Percentiles rank a stretch among this genome's conserved stretches.
Evolutionary conservation across 192 early-diverging fungal species (phyloP).

Genomic region (Neocallimastix lanati): DNA sequence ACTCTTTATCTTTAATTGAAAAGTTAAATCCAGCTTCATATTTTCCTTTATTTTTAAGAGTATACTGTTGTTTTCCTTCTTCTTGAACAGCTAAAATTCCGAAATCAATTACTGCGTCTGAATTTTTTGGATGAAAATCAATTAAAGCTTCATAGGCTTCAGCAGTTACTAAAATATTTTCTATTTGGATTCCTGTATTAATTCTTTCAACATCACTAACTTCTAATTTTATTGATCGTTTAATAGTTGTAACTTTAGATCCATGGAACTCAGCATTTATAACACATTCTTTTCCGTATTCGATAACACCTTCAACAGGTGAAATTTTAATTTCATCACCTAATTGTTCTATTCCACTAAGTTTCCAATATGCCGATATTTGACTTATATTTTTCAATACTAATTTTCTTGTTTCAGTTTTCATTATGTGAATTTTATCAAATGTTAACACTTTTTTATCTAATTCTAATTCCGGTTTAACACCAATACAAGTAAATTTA

Average conservation of each 20-base stretch:
- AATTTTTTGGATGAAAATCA: slow-evolving; percentile 43
- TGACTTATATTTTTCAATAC: slow-evolving; percentile 29
- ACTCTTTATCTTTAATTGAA: slow-evolving; percentile 25
- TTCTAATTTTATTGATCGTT: slow-evolving; percentile 27
- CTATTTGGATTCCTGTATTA: slow-evolving; percentile 27
- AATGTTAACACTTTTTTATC: slow-evolving; percentile 36
- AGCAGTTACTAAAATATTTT: slow-evolving; percentile 29
- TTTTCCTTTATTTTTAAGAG: slow-evolving; percentile 30
- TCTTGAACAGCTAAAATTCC: slow-evolving; percentile 33
- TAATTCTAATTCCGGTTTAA: slow-evolving; percentile 39
- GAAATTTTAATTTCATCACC: slow-evolving; percentile 37
- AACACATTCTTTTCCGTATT: slow-evolving; percentile 16
- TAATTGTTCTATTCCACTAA: slow-evolving; percentile 27
- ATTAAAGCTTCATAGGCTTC: slow-evolving; percentile 46
- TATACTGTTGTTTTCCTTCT: slow-evolving; percentile 28
- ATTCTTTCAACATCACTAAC: slow-evolving; percentile 17
- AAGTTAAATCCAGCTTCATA: slow-evolving; percentile 45
- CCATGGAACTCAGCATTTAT: slow-evolving; percentile 34
- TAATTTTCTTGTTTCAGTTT: slow-evolving; percentile 28
- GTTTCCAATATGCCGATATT: slow-evolving; percentile 30
- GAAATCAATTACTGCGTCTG: slow-evolving; percentile 37
- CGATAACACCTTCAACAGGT: slow-evolving; percentile 29
- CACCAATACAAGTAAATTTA: slow-evolving; percentile 32
- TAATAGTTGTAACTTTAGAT: slow-evolving; percentile 24
- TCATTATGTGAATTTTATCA: slow-evolving; percentile 37